Base-by-base conservation (phyloP, 352 stramenopile genomes). In the Thraustochytrium striatum region DNA sequence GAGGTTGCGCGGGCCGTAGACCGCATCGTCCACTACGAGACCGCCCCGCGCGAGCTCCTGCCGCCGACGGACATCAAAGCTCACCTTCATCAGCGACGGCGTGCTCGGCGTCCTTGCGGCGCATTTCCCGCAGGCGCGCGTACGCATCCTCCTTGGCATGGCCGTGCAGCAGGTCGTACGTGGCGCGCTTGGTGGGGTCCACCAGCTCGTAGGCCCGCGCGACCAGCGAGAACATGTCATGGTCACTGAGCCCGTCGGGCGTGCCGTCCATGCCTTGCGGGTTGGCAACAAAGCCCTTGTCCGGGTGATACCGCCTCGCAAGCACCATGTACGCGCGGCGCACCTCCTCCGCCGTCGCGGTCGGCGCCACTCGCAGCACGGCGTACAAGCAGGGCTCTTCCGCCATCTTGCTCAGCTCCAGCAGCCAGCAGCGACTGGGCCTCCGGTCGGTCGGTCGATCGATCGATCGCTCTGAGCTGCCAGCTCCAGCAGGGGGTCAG, bases 151-250 rank as follows among this genome's bases (percentile, higher is more conserved):
- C 59, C 2, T 30, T 5, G 30, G 59, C 36, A 70, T 70, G 65
- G 28, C 65, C 65, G 52, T 75, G 65, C 11, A 75, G 50, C 65
- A 75, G 65, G 35, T 75, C 65, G 35, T 75, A 75, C 9, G 65
- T 38, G 41, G 50, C 65, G 21, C 65, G 65, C 50, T 75, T 41
- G 5, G 65, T 75, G 11, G 65, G 65, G 25, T 75, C 65, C 41
- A 75, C 32, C 13, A 75, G 41, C 32, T 75, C 65, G 47, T 75
- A 75, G 43, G 65, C 65, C 0, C 65, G 43, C 30, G 65, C 65
- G 16, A 75, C 52, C 1, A 75, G 44, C 5, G 65, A 75, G 2
- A 75, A 75, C 65, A 75, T 75, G 1, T 75, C 65, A 3, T 75
- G 41, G 25, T 55, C 47, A 25, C 47, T 55, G 16, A 55, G 25